Base-by-base conservation (phyloP, 2,329 filamentous ascomycete genomes). In the Lojkania enalia region DNA sequence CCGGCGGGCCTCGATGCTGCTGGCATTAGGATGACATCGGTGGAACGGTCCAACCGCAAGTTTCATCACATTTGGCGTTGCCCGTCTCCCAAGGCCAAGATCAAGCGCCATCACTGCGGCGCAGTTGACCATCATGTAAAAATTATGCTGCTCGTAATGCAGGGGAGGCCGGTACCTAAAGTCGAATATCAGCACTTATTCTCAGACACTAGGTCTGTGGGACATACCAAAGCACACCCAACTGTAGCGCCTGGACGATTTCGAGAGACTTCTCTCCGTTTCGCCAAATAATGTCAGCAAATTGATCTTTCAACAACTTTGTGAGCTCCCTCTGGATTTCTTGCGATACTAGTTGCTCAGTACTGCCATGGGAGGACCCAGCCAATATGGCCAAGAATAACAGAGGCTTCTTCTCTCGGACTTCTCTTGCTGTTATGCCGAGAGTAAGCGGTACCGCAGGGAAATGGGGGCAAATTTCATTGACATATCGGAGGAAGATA, bases 111-210 rank as follows among this genome's bases (percentile, higher is more conserved):
- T 88, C 56, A 89, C 80, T 36, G 85, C 85, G 2, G 87, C 86
- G 61, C 89, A 83, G 65, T 95, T 88, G 35, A 90, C 83, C 54
- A 94, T 79, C 72, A 92, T 88, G 71, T 94, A 95, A 66, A 94
- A 95, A 64, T 94, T 94, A 61, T 92, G 82, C 70, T 94, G 87
- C 60, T 95, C 88, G 47, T 88, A 88, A 57, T 87, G 81, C 54
- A 92, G 85, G 0, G 90, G 90, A 13, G 89, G 88, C 66, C 84
- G 84, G 66, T 95, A 95, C 86, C 88, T 53, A 35, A 20, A 7
- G 23, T 27, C 7, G n/a, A 7, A n/a, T 7, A n/a, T 27, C 23
- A 27, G 23, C 7, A 7, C 7, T 27, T 19, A 12, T 16, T 2
- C 18, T 32, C 35, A 16, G 39, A 30, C 35, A n/a, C 12, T 20